These are phyloP conservation scores for Albatrellus ellisii DNA, from an alignment of 768 basidiomycete genomes.

Conservation along the genomic window DNA sequence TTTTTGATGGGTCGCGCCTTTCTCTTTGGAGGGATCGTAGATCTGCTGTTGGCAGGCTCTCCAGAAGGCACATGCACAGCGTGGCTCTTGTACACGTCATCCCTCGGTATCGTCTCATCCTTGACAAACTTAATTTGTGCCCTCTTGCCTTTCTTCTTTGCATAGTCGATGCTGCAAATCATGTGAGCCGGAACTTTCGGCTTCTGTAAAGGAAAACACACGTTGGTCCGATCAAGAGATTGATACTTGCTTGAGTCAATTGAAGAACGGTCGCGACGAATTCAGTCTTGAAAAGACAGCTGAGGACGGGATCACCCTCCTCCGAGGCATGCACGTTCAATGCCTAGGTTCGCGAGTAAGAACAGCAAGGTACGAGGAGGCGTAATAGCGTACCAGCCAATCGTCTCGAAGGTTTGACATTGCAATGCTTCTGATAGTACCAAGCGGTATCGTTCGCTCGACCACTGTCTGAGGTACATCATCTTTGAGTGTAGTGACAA, in stretches of 20 bases:
- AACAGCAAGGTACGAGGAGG: background rate
- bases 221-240: slow-evolving; percentile 63
- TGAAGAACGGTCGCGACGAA: slow-evolving; percentile 71
- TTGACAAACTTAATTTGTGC: slow-evolving; percentile 77
- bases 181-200: background rate
- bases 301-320: slow-evolving; percentile 90
- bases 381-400: slow-evolving; percentile 59
- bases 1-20: slow-evolving; percentile 82
- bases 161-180: slow-evolving; percentile 64
- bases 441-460: slow-evolving; percentile 82
- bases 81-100: slow-evolving; percentile 90
- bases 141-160: slow-evolving; percentile 96
- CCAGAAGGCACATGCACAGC: slow-evolving; percentile 80
- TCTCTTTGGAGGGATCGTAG: slow-evolving; percentile 73
- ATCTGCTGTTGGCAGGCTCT: slow-evolving; percentile 70
- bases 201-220: slow-evolving; percentile 27
- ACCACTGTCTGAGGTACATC: slow-evolving; percentile 43
- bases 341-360: slow-evolving; percentile 28
- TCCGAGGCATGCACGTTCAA: slow-evolving; percentile 71
- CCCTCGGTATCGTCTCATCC: slow-evolving; percentile 70
- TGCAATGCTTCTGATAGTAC: slow-evolving; percentile 76
- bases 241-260: slow-evolving; percentile 65
- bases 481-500: slow-evolving; percentile 46
- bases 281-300: slow-evolving; percentile 93
- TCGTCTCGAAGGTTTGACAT: slow-evolving; percentile 89